Evolutionary conservation across 352 stramenopile species (phyloP).

Genomic region (Phytophthora lateralis): DNA sequence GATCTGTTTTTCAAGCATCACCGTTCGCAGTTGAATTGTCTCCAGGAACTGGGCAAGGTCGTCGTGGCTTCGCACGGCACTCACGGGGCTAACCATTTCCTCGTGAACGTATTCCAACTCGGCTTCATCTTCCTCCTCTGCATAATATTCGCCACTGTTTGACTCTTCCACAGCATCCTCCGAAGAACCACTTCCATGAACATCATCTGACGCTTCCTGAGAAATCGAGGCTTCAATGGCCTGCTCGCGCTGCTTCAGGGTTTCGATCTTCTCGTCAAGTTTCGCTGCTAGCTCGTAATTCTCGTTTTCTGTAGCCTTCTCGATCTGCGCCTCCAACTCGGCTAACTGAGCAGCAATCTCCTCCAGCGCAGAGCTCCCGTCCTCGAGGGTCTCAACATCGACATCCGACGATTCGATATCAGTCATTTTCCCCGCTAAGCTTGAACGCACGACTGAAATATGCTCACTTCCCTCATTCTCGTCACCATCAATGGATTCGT

Average conservation of each 20-base stretch:
- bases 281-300: slow-evolving; percentile 81
- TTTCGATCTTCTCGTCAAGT: slow-evolving; percentile 77
- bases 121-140: slow-evolving; percentile 25
- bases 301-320: slow-evolving; percentile 80
- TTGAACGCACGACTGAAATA: slow-evolving; percentile 20
- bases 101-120: slow-evolving; percentile 34
- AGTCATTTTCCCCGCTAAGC: slow-evolving; percentile 23
- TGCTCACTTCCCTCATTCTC: slow-evolving; percentile 31
- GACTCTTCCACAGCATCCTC: slow-evolving; percentile 21
- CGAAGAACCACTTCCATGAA: slow-evolving; percentile 8
- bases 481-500: slow-evolving; percentile 53
- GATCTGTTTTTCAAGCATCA: slow-evolving; percentile 69
- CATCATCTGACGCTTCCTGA: slow-evolving; percentile 21
- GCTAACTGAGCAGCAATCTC: slow-evolving; percentile 64
- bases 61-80: slow-evolving; percentile 30
- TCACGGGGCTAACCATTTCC: slow-evolving; percentile 46
- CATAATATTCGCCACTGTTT: slow-evolving; percentile 29
- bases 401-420: slow-evolving; percentile 32
- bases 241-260: slow-evolving; percentile 55
- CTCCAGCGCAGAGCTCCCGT: slow-evolving; percentile 45
- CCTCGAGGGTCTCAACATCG: slow-evolving; percentile 34
- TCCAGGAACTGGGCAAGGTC: slow-evolving; percentile 52
- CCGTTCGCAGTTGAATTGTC: slow-evolving; percentile 48
- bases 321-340: slow-evolving; percentile 70
- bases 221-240: slow-evolving; percentile 42